Evolutionary conservation across 306 rosid genomes (phyloP).

Genomic region (Comarum palustre): DNA sequence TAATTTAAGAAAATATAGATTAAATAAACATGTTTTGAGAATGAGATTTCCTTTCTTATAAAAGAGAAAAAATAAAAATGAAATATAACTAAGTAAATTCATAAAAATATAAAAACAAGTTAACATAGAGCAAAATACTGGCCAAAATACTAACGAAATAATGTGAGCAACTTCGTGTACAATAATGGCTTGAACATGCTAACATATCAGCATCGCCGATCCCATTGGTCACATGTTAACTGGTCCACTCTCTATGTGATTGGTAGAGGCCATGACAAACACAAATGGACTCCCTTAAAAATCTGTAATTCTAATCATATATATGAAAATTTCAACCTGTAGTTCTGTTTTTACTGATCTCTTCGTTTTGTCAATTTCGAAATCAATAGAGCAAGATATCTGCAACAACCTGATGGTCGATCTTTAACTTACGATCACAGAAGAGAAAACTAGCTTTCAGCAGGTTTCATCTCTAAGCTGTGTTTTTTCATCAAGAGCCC

Average conservation of each 20-base stretch:
- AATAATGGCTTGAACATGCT: constrained; percentile 19
- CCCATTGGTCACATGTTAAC: constrained; percentile 1
- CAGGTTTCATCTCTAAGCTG: neutral
- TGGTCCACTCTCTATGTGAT: constrained; percentile 8
- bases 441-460: neutral
- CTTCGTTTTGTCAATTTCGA: neutral
- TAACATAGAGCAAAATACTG: too few species aligned
- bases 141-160: too few species aligned
- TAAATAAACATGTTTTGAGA: too few species aligned
- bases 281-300: neutral
- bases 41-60: neutral
- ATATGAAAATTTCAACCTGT: neutral
- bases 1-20: too few species aligned
- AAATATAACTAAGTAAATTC: too few species aligned
- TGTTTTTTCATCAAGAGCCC: neutral
- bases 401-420: neutral
- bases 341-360: constrained; percentile 4
- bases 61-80: too few species aligned
- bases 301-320: neutral
- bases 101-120: too few species aligned
- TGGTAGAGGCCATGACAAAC: constrained; percentile 6
- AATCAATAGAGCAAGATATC: neutral
- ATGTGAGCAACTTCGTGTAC: constrained; percentile 12
- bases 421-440: neutral
- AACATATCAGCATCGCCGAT: constrained; percentile 13